Evolutionary conservation across 805 yeast genomes (phyloP), one percentile per base, ranked within the genome.

Genomic region (Candida mattraensis): DNA sequence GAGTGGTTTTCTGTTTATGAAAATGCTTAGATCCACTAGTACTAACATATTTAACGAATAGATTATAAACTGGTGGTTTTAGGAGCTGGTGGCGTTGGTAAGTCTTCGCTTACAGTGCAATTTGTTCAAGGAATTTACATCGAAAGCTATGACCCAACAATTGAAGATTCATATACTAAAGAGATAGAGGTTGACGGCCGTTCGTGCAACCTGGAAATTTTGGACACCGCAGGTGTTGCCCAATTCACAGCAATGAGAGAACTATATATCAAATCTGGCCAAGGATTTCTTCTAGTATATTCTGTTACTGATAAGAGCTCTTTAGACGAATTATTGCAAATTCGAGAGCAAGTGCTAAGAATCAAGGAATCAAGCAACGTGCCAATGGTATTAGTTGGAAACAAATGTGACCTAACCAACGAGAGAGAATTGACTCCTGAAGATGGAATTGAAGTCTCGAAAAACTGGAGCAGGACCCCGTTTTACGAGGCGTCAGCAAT

Each of bases 11-110:
- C n/a, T n/a, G n/a, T n/a, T n/a, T n/a, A n/a, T n/a, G n/a, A n/a
- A n/a, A n/a, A n/a, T n/a, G n/a, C n/a, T n/a, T n/a, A n/a, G n/a
- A n/a, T n/a, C n/a, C n/a, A n/a, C n/a, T n/a, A n/a, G n/a, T n/a
- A n/a, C n/a, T n/a, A n/a, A n/a, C n/a, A n/a, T n/a, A n/a, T n/a
- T n/a, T n/a, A n/a, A n/a, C n/a, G n/a, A n/a, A 6, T 8, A 75
- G 97, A 89, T 57, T 88, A 88, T 61, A 87, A 87, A 57, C 68
- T 93, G 28, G 97, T 87, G 12, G 93, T 91, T 13, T 68, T 91
- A 40, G 99, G 99, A 42, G 95, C 96, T 10, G 97, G 97, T 51
- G 96, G 97, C 63, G 96, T 87, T 7, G 99, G 99, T 51, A 91
- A 91, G 54, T 87, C 97, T 16, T 88, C 95, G 24, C 68, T 91